A percentile compares a stretch with the other conserved stretches of the same genome.
Evolutionary conservation across 2,329 filamentous ascomycete species (phyloP).

Genomic region (Fusarium pilosicola): DNA sequence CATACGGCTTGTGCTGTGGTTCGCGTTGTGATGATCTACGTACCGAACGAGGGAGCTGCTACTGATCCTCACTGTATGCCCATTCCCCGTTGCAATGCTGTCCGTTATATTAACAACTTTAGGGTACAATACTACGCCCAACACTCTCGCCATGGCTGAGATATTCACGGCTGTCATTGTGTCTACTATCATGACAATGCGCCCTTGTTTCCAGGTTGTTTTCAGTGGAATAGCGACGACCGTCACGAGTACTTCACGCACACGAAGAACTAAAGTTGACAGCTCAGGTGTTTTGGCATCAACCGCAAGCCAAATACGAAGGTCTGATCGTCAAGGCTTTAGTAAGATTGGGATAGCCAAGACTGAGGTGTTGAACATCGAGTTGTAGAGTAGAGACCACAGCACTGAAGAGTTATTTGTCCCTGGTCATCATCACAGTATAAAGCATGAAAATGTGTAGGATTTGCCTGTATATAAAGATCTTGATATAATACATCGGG

Average conservation of each 20-base stretch:
- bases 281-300: background rate
- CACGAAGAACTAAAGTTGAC: background rate
- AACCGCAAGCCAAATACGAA: background rate
- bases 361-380: background rate
- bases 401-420: background rate
- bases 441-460: background rate
- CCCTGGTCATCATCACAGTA: background rate
- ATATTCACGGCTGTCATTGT: constrained; percentile 6
- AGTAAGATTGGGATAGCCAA: background rate
- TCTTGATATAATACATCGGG: no score
- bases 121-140: background rate
- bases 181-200: constrained; percentile 1
- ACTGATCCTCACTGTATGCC: background rate
- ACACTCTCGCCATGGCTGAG: constrained; percentile 4
- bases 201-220: background rate
- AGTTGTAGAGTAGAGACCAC: background rate
- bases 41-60: background rate
- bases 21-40: constrained; percentile 1
- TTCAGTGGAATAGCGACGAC: background rate
- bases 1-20: background rate
- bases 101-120: accelerated
- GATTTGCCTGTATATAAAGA: accelerated
- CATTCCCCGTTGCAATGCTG: accelerated
- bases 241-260: background rate
- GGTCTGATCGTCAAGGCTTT: background rate